Evolutionary conservation across 768 basidiomycete genomes (phyloP).

Genomic region (Dendrothele bispora): DNA sequence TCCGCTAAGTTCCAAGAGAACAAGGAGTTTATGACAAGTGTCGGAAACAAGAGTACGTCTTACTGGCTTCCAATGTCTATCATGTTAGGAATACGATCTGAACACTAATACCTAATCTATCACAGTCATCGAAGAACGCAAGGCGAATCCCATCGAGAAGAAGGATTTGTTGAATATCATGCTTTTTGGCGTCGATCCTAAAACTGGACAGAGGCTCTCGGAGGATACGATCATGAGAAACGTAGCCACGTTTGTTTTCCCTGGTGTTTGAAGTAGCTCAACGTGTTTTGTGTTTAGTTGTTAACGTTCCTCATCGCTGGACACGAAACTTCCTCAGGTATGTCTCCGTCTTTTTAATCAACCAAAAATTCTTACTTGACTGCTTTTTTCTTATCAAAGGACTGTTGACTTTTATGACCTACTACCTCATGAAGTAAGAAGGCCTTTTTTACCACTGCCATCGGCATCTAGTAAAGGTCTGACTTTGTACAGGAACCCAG

Average conservation of each 20-base stretch:
- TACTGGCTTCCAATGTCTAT: background rate
- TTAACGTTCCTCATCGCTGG: conserved; percentile 51
- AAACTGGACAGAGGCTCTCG: conserved; percentile 39
- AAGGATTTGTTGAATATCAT: conserved; percentile 45
- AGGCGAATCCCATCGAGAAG: conserved; percentile 33
- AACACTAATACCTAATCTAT: background rate
- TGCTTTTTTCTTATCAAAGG: conserved; percentile 33
- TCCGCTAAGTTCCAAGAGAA: conserved; percentile 39
- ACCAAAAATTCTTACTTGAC: background rate
- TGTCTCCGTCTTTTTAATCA: background rate
- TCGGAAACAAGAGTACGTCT: conserved; percentile 37
- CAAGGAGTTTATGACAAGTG: conserved; percentile 36
- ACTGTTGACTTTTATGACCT: conserved; percentile 39
- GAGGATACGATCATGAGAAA: conserved; percentile 43
- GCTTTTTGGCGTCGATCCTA: conserved; percentile 42
- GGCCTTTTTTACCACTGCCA: too few species aligned
- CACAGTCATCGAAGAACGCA: conserved; percentile 39
- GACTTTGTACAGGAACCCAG: too few species aligned
- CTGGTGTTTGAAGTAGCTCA: background rate
- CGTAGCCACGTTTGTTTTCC: conserved; percentile 26
- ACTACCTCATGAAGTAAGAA: conserved; percentile 46
- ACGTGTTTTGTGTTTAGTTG: conserved; percentile 21
- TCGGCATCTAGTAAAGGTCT: too few species aligned
- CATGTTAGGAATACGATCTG: background rate
- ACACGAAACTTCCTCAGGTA: conserved; percentile 26